Evolutionary conservation across 257 asterid species (phyloP).

Genomic region (Cynanchum wilfordii): DNA sequence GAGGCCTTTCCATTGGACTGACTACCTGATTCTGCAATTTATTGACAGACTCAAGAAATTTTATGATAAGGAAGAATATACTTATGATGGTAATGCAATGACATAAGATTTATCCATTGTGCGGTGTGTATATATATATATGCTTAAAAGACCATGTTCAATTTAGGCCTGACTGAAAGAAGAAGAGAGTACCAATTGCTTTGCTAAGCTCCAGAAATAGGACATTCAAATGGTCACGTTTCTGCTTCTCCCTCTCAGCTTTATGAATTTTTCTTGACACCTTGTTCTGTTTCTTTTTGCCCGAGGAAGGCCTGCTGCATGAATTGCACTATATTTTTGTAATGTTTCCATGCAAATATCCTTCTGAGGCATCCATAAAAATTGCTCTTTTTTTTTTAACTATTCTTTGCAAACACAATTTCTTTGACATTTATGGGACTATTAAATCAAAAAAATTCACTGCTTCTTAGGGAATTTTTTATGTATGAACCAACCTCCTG

Average conservation of each 20-base stretch:
- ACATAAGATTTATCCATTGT: background rate
- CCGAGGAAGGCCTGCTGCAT: slow-evolving; percentile 23
- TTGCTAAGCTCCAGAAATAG: slow-evolving; percentile 46
- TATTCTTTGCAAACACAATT: background rate
- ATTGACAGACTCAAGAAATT: slow-evolving; percentile 6
- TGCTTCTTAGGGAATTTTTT: background rate
- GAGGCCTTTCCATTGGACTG: slow-evolving; percentile 57
- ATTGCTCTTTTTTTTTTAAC: background rate
- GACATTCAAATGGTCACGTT: slow-evolving; percentile 56
- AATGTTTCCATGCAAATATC: background rate
- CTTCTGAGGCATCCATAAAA: background rate
- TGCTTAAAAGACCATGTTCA: background rate
- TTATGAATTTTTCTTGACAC: slow-evolving; percentile 48
- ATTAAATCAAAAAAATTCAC: background rate
- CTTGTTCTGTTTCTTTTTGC: slow-evolving; percentile 33
- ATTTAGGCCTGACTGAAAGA: slow-evolving; percentile 7
- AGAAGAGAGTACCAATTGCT: slow-evolving; percentile 38
- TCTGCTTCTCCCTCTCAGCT: slow-evolving; percentile 70
- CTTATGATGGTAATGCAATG: background rate
- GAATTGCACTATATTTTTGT: background rate
- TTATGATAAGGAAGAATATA: background rate
- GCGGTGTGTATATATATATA: background rate
- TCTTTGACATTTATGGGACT: background rate
- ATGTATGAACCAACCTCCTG: background rate
- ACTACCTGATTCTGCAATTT: slow-evolving; percentile 38